phyloP scores from a whole-genome alignment of 1,284 basidiomycete species.

The Moniliophthora roreri region DNA sequence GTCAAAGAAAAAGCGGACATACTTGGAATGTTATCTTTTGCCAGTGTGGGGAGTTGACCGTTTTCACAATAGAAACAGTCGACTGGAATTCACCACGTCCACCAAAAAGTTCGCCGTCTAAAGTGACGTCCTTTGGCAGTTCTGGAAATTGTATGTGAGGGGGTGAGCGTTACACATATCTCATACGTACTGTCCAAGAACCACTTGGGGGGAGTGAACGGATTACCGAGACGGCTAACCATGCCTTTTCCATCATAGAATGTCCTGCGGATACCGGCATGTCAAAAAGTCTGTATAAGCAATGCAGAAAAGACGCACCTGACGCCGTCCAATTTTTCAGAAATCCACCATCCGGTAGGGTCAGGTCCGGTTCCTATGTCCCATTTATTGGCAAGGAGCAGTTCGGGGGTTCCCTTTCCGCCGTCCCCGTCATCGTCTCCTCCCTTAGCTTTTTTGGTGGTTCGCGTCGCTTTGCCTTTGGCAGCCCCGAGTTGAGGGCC shows the following conservation, averaged over 20 bases:
- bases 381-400: constrained; percentile 63
- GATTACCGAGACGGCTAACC: constrained; percentile 59
- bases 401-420: constrained; percentile 25
- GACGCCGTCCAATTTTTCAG: constrained; percentile 64
- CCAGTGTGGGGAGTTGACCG: constrained; percentile 58
- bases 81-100: constrained; percentile 60
- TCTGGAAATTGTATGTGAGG: constrained; percentile 31
- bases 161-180: not conserved
- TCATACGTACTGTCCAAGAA: constrained; percentile 52
- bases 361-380: constrained; percentile 53
- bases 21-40: constrained; percentile 61
- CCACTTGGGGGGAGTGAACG: constrained; percentile 59
- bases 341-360: constrained; percentile 67
- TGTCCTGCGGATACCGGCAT: constrained; percentile 37
- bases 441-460: constrained; percentile 15
- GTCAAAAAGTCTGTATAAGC: not conserved
- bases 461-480: constrained; percentile 18
- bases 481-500: constrained; percentile 32
- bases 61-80: constrained; percentile 60
- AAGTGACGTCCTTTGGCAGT: constrained; percentile 55
- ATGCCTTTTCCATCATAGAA: constrained; percentile 61
- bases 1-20: constrained; percentile 7
- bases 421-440: constrained; percentile 29
- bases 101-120: constrained; percentile 66
- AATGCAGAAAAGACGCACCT: constrained; percentile 31